Evolutionary conservation across 768 basidiomycete genomes (phyloP), one percentile per base, ranked within the genome.

Genomic region (Mycena olivaceomarginata): DNA sequence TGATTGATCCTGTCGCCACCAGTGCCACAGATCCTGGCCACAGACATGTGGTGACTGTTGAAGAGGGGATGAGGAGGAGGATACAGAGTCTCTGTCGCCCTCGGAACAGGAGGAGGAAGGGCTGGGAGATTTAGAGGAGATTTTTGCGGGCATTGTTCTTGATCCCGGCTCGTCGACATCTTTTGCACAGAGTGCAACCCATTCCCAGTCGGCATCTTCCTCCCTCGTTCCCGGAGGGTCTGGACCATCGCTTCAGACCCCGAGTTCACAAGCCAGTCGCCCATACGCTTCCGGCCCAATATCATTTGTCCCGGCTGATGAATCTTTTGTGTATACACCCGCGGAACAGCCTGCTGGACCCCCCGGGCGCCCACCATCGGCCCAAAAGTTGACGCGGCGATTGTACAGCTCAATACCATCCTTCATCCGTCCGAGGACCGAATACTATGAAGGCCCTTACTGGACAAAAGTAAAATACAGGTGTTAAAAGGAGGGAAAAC

Each of bases 51-150:
- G 20, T 56, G 6, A 22, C 53, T 56, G 18, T 56, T 22, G 53
- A 56, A 56, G 53, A 56, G 53, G n/a, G n/a, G 53, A 56, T 20
- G 53, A 56, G 53, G 53, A 22, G 7, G 53, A 56, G 16, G n/a
- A 56, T 56, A 12, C 4, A 56, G 43, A 45, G 43, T 56, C 53
- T 56, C n/a, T 56, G 53, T 56, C 20, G 7, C n/a, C n/a, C 8
- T 56, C 53, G 22, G 53, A 56, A 8, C 9, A 45, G 64, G 64
- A 46, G 4, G 64, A 66, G 22, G 64, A 66, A 45, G 64, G 64
- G 5, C 8, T 48, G 12, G 64, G 64, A 48, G 64, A 66, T 16
- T 48, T 66, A 22, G 64, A 66, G 13, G 64, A 66, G 12, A 31
- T 66, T 25, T 66, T 66, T 66, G 64, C 53, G 4, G 53, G 53